Conservation (phyloP, 768 basidiomycete genomes). For the Lepiota subincarnata region DNA sequence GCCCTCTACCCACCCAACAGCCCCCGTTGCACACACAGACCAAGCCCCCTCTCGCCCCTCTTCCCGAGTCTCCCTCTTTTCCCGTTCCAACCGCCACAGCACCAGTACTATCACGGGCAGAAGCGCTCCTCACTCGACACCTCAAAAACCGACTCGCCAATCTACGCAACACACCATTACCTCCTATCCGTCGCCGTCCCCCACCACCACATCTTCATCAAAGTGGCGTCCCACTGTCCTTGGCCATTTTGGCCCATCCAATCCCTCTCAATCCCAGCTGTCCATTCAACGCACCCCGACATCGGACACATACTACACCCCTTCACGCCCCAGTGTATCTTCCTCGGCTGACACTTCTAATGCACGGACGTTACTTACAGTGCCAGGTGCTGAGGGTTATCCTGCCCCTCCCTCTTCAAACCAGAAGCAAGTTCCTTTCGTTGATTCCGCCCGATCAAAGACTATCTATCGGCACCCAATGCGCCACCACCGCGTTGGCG, state of each 20-base stretch:
- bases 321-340: constrained; percentile 38
- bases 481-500: constrained; percentile 24
- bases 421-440: constrained; percentile 23
- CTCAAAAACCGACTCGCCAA: not conserved
- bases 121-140: constrained; percentile 19
- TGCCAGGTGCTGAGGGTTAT: constrained; percentile 36
- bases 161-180: constrained; percentile 37
- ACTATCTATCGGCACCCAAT: constrained; percentile 27
- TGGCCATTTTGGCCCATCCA: constrained; percentile 53
- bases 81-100: constrained; percentile 31
- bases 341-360: constrained; percentile 48
- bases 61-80: constrained; percentile 43
- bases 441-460: constrained; percentile 36
- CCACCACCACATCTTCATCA: constrained; percentile 24
- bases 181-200: constrained; percentile 42
- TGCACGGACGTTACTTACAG: constrained; percentile 45
- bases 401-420: constrained; percentile 35
- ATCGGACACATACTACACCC: constrained; percentile 29
- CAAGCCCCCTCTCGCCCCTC: constrained; percentile 29
- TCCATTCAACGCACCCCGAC: constrained; percentile 18
- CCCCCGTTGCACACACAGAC: constrained; percentile 29
- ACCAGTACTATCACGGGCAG: constrained; percentile 24
- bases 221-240: constrained; percentile 65
- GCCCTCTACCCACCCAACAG: constrained; percentile 31
- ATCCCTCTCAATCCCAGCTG: constrained; percentile 32